These are phyloP conservation scores for Globisporangium paroecandrum DNA, from an alignment of 352 stramenopile genomes.

Conservation along the genomic window DNA sequence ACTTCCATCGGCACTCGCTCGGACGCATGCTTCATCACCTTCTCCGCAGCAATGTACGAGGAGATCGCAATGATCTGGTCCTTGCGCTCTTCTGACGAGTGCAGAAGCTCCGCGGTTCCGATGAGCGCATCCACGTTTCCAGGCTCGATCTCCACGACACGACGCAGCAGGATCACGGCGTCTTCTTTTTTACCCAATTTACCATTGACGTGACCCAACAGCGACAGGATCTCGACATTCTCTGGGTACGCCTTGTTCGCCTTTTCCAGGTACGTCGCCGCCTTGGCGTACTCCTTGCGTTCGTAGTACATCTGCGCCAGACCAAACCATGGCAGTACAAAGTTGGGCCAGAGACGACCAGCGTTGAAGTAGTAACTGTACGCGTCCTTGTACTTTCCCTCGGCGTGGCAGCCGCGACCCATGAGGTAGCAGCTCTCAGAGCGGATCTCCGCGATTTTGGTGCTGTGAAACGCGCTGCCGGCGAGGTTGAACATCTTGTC, in stretches of 20 bases:
- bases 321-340: conserved; percentile 83
- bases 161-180: conserved; percentile 72
- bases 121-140: conserved; percentile 85
- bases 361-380: conserved; percentile 97
- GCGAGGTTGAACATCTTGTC: conserved; percentile 89
- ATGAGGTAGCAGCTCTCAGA: conserved; percentile 97
- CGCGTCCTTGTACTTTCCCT: conserved; percentile 93
- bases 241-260: conserved; percentile 87
- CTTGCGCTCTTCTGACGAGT: conserved; percentile 74
- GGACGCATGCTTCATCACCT: conserved; percentile 82
- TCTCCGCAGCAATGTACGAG: conserved; percentile 86
- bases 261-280: conserved; percentile 83
- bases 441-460: conserved; percentile 89
- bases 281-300: conserved; percentile 81
- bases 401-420: conserved; percentile 93
- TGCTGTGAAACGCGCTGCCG: conserved; percentile 86
- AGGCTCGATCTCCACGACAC: conserved; percentile 81
- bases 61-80: conserved; percentile 88
- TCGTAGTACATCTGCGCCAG: conserved; percentile 90
- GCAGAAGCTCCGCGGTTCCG: conserved; percentile 75
- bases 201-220: conserved; percentile 79
- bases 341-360: conserved; percentile 82
- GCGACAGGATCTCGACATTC: conserved; percentile 81
- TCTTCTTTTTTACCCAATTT: conserved; percentile 82
- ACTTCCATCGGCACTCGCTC: conserved; percentile 81